phyloP scores from a whole-genome alignment of 805 yeast genomes.

The Cyberlindnera suaveolens region DNA sequence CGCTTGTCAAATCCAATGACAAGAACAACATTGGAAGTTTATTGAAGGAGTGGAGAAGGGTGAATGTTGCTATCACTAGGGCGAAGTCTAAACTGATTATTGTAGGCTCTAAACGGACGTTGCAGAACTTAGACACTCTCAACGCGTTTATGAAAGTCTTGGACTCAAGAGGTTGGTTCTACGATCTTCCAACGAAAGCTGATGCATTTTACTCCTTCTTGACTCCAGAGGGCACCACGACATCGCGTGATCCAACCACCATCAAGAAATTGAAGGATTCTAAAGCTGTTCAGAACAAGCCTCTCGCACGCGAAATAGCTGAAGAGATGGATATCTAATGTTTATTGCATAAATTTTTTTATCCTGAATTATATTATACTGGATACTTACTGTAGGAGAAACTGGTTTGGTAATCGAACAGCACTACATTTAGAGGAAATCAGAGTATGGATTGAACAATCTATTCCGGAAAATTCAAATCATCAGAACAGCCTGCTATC shows the following conservation, averaged over 20 bases:
- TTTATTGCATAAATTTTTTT: not conserved
- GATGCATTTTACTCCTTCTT: conserved; percentile 5
- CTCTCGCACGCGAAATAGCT: conserved; percentile 15
- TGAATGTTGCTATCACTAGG: conserved; percentile 92
- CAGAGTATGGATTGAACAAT: no score
- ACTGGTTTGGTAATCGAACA: no score
- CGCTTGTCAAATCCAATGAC: conserved; percentile 78
- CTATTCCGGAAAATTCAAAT: not conserved
- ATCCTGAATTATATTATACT: no score
- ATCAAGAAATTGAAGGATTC: conserved; percentile 4
- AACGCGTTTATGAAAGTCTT: conserved; percentile 56
- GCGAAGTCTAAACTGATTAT: conserved; percentile 80
- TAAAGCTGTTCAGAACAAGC: conserved; percentile 12
- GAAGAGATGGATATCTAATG: conserved; percentile 11
- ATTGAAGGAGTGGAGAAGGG: conserved; percentile 81
- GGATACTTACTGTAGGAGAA: no score
- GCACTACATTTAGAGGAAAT: no score
- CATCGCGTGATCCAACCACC: not conserved
- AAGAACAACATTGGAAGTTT: conserved; percentile 66
- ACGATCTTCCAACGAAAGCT: conserved; percentile 40
- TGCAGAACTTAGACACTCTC: conserved; percentile 45
- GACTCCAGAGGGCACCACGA: not conserved
- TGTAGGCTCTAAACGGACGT: conserved; percentile 69
- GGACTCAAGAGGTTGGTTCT: conserved; percentile 56
- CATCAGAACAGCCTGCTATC: conserved; percentile 7